Percentiles rank a stretch among this genome's conserved stretches.
Evolutionary conservation across 257 asterid species (phyloP).

Genomic region (Linaria vulgaris): DNA sequence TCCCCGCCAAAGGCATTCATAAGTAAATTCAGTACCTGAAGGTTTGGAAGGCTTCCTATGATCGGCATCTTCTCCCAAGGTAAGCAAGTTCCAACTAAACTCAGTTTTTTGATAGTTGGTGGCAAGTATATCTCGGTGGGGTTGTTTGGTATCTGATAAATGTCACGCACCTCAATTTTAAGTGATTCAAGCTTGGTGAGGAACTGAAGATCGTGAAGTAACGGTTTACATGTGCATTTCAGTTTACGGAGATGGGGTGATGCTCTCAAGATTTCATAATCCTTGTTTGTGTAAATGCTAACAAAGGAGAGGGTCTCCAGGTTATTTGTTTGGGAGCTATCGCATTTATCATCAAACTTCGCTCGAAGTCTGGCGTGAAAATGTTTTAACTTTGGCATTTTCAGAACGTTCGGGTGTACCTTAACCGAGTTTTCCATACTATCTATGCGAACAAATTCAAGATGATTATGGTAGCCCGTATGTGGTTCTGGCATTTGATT

Average conservation of each 20-base stretch:
- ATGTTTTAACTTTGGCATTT: slow-evolving; percentile 24
- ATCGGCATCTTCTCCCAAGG: background rate
- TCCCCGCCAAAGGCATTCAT: background rate
- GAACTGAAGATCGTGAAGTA: background rate
- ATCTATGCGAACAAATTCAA: slow-evolving; percentile 22
- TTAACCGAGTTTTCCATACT: background rate
- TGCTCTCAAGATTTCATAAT: slow-evolving; percentile 2
- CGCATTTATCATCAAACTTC: background rate
- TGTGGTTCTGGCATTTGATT: slow-evolving; percentile 17
- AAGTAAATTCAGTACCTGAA: slow-evolving; percentile 21
- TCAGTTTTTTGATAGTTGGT: slow-evolving; percentile 12
- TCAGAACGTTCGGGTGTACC: background rate
- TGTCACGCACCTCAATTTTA: background rate
- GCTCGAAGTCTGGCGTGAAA: background rate
- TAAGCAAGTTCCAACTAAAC: slow-evolving; percentile 2
- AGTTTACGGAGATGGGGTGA: slow-evolving; percentile 18
- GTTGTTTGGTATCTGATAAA: background rate
- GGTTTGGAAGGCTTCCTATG: slow-evolving; percentile 15
- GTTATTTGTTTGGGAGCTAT: background rate
- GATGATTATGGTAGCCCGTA: slow-evolving; percentile 16
- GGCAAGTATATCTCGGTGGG: background rate
- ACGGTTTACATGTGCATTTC: slow-evolving; percentile 5
- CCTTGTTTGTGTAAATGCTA: background rate
- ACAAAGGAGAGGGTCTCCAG: slow-evolving; percentile 13
- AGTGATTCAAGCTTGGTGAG: slow-evolving; percentile 12